Evolutionary conservation across 768 basidiomycete species (phyloP), one percentile per base, ranked within the genome.

Genomic region (Amyloporia xantha): DNA sequence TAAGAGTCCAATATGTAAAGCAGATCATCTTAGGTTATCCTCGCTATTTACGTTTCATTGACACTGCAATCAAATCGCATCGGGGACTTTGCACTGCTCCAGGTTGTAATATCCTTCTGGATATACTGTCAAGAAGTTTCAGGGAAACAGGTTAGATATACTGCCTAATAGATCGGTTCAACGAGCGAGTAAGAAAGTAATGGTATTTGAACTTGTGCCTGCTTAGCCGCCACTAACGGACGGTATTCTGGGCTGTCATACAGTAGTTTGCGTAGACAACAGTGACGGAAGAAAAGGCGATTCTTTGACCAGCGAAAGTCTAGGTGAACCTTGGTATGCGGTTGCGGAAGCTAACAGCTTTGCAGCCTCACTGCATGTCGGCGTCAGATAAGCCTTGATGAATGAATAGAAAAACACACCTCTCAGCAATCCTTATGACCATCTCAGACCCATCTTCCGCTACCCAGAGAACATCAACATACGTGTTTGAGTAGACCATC

Each of bases 391-490:
- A 33, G 30, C 30, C 9, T 15, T 7, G 15, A 33, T 33, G 15
- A 33, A 15, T 33, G 9, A 33, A 15, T 15, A 33, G 30, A 33
- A 33, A 7, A 33, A 23, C 68, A 49, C 51, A 79, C 79, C 59
- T 65, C 54, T 66, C 59, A 3, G 65, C 59, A 7, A 71, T 55
- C 35, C 78, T 71, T 24, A 79, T 52, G 9, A 78, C 67, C 28
- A 62, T 66, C 44, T 71, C 67, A 2, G 53, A 53, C 1, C 74
- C 74, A 6, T 69, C 63, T 2, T 68, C 63, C 6, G 69, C 61
- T 7, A 81, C 55, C 72, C 77, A 80, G 15, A 87, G 64, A 9
- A 86, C 62, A 55, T 86, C 84, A 26, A 86, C 50, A 51, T 81
- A 75, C 2, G 69, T 71, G 41, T 71, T 68, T 1, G 81, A 71